Conservation (phyloP, 2,329 filamentous ascomycete genomes). For the Calonectria hongkongensis region DNA sequence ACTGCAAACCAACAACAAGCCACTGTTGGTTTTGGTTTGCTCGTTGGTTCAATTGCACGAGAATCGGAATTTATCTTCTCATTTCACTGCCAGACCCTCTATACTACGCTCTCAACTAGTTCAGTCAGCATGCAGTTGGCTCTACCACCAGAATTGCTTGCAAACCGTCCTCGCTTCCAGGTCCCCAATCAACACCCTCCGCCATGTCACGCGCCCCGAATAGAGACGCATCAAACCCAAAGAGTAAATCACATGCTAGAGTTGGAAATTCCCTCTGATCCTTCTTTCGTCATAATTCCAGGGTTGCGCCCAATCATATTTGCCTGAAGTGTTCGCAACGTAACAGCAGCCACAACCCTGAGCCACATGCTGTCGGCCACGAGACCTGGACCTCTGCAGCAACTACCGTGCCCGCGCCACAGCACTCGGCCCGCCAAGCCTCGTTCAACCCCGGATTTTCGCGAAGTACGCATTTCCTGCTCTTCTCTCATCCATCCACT, state of each 20-base stretch:
- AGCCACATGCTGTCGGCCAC: slow-evolving; percentile 29
- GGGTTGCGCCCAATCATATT: slow-evolving; percentile 12
- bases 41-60: neutral
- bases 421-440: slow-evolving; percentile 43
- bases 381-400: slow-evolving; percentile 26
- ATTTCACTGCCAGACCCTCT: neutral
- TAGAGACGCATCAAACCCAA: neutral
- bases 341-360: slow-evolving; percentile 6
- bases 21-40: neutral
- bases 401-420: slow-evolving; percentile 43
- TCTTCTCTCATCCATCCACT: slow-evolving; percentile 43
- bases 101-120: too few species aligned
- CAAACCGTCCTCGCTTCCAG: neutral
- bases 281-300: neutral
- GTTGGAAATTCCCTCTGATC: neutral
- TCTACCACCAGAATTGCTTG: neutral
- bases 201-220: slow-evolving; percentile 7
- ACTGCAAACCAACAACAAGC: too few species aligned
- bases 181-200: neutral
- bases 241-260: slow-evolving; percentile 26
- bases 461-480: slow-evolving; percentile 44
- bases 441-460: slow-evolving; percentile 52
- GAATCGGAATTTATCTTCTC: neutral
- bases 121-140: slow-evolving; percentile 21
- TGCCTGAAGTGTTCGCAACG: slow-evolving; percentile 5